Conservation (phyloP, 2,329 filamentous ascomycete species). For the Diplodia scrobiculata region DNA sequence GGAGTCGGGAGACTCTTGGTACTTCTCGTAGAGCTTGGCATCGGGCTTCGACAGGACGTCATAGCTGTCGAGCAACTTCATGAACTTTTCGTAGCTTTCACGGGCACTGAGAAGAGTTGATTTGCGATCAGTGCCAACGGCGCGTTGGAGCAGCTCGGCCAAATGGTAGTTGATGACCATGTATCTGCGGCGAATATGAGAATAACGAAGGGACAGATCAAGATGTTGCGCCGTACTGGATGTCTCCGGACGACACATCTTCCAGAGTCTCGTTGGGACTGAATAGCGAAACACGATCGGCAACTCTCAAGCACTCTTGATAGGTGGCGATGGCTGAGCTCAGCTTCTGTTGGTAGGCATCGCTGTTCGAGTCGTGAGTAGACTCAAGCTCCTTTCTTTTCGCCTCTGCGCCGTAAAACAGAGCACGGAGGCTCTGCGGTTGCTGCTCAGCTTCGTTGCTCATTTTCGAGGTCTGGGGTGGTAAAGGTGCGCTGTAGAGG, state of each 20-base stretch:
- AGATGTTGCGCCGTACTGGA: slow-evolving; percentile 62
- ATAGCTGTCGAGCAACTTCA: slow-evolving; percentile 77
- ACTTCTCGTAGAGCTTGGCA: slow-evolving; percentile 69
- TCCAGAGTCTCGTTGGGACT: slow-evolving; percentile 87
- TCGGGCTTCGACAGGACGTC: slow-evolving; percentile 67
- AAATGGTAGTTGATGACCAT: slow-evolving; percentile 75
- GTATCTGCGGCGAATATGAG: slow-evolving; percentile 54
- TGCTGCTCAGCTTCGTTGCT: slow-evolving; percentile 47
- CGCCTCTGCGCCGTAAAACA: slow-evolving; percentile 59
- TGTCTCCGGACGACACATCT: slow-evolving; percentile 78
- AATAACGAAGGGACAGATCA: slow-evolving; percentile 33
- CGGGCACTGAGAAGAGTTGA: slow-evolving; percentile 64
- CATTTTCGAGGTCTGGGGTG: slow-evolving; percentile 10
- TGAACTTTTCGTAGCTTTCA: slow-evolving; percentile 73
- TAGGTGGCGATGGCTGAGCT: slow-evolving; percentile 69
- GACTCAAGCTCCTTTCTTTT: slow-evolving; percentile 62
- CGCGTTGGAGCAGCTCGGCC: slow-evolving; percentile 75
- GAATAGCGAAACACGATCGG: slow-evolving; percentile 76
- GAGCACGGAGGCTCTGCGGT: slow-evolving; percentile 57
- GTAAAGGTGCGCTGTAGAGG: background rate
- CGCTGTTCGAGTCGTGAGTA: slow-evolving; percentile 65
- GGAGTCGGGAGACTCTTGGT: slow-evolving; percentile 68
- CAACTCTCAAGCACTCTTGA: slow-evolving; percentile 69
- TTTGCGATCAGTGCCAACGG: slow-evolving; percentile 62
- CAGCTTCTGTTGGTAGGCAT: slow-evolving; percentile 68